Evolutionary conservation across 1,284 basidiomycete species (phyloP).

Genomic region (Moniliella sp.): DNA sequence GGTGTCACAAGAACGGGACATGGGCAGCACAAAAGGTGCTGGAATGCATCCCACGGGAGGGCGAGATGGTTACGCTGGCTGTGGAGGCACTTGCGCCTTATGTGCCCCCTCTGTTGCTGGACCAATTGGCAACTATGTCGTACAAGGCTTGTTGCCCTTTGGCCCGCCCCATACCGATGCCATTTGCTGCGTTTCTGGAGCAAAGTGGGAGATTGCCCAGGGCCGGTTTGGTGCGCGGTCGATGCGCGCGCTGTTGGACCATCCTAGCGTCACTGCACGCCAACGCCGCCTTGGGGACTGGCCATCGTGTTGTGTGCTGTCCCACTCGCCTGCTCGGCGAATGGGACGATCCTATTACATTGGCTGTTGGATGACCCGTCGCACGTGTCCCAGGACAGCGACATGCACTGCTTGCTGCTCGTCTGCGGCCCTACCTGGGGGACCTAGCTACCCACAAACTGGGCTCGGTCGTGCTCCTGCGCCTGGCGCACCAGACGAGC

Average conservation of each 20-base stretch:
- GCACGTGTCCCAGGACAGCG: too few species aligned
- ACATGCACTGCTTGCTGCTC: too few species aligned
- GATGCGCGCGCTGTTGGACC: constrained; percentile 87
- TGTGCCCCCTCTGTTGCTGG: constrained; percentile 73
- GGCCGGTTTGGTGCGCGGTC: constrained; percentile 87
- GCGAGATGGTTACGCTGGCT: constrained; percentile 64
- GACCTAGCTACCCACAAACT: too few species aligned
- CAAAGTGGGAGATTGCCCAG: constrained; percentile 93
- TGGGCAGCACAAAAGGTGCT: constrained; percentile 95
- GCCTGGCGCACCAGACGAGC: too few species aligned
- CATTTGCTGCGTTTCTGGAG: too few species aligned
- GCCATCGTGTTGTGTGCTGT: constrained; percentile 90
- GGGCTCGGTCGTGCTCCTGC: too few species aligned
- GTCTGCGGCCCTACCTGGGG: too few species aligned
- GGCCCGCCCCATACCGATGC: constrained; percentile 72
- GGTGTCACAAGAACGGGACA: constrained; percentile 96
- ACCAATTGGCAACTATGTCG: constrained; percentile 97
- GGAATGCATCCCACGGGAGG: too few species aligned
- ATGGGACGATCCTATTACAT: constrained; percentile 77
- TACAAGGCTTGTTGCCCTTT: constrained; percentile 79
- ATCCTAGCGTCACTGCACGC: constrained; percentile 49
- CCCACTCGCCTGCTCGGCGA: constrained; percentile 85
- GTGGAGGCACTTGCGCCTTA: too few species aligned
- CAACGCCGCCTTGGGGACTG: constrained; percentile 67
- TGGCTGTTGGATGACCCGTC: constrained; percentile 95